Evolutionary conservation across 495 filamentous ascomycete genomes (phyloP), one percentile per base, ranked within the genome.

Genomic region (Penicillium bialowiezense): DNA sequence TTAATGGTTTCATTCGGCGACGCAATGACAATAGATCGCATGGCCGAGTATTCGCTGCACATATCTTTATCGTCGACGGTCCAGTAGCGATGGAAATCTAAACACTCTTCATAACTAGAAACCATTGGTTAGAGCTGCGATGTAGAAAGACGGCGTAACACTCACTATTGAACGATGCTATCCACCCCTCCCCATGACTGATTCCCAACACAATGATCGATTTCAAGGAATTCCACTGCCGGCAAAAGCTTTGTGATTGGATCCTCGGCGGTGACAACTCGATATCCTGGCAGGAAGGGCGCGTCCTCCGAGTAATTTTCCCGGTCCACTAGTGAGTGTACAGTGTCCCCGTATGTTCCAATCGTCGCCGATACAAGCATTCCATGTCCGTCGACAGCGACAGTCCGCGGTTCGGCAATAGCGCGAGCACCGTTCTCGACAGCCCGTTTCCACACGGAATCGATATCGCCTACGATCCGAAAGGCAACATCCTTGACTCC

Each of bases 121-220:
- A 7, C 14, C 10, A 15, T 47, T 19, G 15, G 43, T 50, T 29
- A 55, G 54, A 26, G 15, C 23, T 26, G 23, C 20, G 10, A 1
- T 15, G 7, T 15, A 7, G 26, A 31, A 24, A 3, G 3, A n/a
- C 8, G 20, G 3, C 15, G 5, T n/a, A 13, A 13, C 10, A 55
- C 70, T 28, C 66, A 79, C 72, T 87, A 91, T 44, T 79, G 81
- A 61, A 89, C 91, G 21, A 80, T 81, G 3, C 71, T 69, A 19
- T 83, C 82, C 79, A 95, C 85, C 44, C 83, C 77, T 60, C 80
- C 74, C 88, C 88, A 92, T 64, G 82, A 77, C 64, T 92, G 88
- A 71, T 91, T 91, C 48, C 89, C 89, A 45, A 92, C 89, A 68
- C 89, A 92, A 69, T 93, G 89, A 67, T 92, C 88, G 59, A 93